Percentiles rank a stretch among this genome's conserved stretches.
phyloP scores from a whole-genome alignment of 2,329 filamentous ascomycete genomes.

The Neopestalotiopsis sp. region DNA sequence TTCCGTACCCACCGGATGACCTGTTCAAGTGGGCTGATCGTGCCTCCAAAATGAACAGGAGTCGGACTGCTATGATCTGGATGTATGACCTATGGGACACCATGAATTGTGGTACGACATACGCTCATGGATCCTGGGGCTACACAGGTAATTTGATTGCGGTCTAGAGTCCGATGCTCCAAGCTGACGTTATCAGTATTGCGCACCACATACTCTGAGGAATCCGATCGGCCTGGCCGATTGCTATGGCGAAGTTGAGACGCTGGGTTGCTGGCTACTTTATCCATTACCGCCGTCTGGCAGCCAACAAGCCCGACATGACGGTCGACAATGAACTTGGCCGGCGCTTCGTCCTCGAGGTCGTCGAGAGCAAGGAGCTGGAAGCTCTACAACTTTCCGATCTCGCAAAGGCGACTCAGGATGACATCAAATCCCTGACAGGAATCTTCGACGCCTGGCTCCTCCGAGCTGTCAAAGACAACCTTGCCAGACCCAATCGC shows the following conservation, averaged over 20 bases:
- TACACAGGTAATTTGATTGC: slow-evolving; percentile 8
- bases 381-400: background rate
- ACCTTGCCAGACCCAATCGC: too few species aligned
- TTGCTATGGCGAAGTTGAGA: background rate
- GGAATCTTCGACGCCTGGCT: background rate
- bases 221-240: background rate
- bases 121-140: slow-evolving; percentile 4
- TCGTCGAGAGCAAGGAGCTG: slow-evolving; percentile 6
- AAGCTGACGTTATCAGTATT: background rate
- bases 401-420: background rate
- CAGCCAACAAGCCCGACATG: background rate
- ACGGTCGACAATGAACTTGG: background rate
- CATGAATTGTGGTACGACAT: background rate
- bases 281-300: background rate
- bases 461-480: background rate
- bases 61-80: background rate
- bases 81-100: slow-evolving; percentile 1
- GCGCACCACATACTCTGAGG: background rate
- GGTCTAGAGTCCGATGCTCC: background rate
- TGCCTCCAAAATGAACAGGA: background rate
- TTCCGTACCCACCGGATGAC: background rate
- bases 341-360: background rate
- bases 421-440: background rate
- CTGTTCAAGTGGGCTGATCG: background rate
- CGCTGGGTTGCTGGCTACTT: background rate